Base-by-base conservation (phyloP, 352 stramenopile genomes). In the Phytophthora sansomeana region DNA sequence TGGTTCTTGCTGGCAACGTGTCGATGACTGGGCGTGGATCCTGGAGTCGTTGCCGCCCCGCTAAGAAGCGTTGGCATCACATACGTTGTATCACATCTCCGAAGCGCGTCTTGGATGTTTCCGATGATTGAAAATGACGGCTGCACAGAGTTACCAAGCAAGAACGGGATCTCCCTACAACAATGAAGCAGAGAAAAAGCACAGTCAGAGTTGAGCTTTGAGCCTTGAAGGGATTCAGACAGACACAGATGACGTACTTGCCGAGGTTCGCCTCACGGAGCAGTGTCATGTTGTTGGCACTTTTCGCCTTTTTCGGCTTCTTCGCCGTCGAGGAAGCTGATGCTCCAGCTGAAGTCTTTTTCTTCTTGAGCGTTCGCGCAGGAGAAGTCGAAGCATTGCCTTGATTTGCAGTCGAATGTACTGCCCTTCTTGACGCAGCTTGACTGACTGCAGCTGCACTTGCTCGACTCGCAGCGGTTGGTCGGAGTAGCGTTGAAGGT, bases 61-160 rank as follows among this genome's bases (percentile, higher is more conserved):
- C 17, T 47, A 17, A 70, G 63, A 35, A 75, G 57, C 38, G 29
- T 59, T 5, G 83, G 83, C 30, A 65, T 70, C 44, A 75, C 54
- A 42, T 80, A 90, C 30, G 77, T 87, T 9, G 76, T 78, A 56
- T 91, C 85, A 52, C 83, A 90, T 55, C 85, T 77, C 17, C 83
- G 81, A 8, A 92, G 69, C n/a, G 83, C 82, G 32, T 92, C 82
- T 50, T 93, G 85, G 21, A 87, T 73, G 56, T 83, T 91, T 26
- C 81, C 81, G 43, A 91, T 88, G 16, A 93, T 63, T 8, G 83
- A 92, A 64, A 91, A 89, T 28, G 85, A 92, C 57, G 64, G 71
- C 52, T 78, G 74, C 11, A 79, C 69, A 1, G 81, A 87, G 41
- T 70, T 87, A 1, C 83, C 83, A 0, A 90, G 67, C 21, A 93